Evolutionary conservation across 139 green algal genomes (phyloP), one percentile per base, ranked within the genome.

Genomic region (Chlamydomonas applanata): DNA sequence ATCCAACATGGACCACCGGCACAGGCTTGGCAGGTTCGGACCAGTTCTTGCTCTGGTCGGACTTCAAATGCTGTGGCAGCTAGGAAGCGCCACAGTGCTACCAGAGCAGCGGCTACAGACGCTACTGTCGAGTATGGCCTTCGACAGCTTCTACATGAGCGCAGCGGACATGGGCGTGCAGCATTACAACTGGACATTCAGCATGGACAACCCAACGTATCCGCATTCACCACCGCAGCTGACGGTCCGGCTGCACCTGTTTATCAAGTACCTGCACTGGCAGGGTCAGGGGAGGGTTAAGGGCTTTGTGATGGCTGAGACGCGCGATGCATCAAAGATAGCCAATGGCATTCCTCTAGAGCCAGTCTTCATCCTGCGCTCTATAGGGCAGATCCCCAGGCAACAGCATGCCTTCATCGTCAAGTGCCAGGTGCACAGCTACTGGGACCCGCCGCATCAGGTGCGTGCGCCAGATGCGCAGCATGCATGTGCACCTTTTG

Each of bases 291-390:
- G 44, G 9, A 52, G 32, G 3, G 46, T 78, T 16, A 78, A 78
- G 61, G 60, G 44, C 59, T 63, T 78, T 27, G 3, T 78, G 24
- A 40, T 63, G 40, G 72, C 72, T 3, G 61, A 78, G 32, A 78
- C 72, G 2, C 25, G 44, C n/a, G 72, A 71, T 33, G 57, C 56
- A 20, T 14, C 60, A 22, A 54, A 30, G 17, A 56, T 29, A n/a
- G 56, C 72, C 1, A 22, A 64, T 27, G 60, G 40, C 33, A 20
- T 78, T 4, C 20, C 30, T 3, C 5, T 78, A 1, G 24, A 53
- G 19, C 60, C 60, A 64, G 61, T 44, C 3, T 78, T 71, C 72
- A 35, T 13, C 13, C n/a, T 78, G 14, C 20, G 24, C 35, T 34
- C 72, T 3, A 20, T 35, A 3, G 49, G 44, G 44, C 46, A 44